Base-by-base conservation (phyloP, 1,284 basidiomycete species). In the Golubevia pallescens region DNA sequence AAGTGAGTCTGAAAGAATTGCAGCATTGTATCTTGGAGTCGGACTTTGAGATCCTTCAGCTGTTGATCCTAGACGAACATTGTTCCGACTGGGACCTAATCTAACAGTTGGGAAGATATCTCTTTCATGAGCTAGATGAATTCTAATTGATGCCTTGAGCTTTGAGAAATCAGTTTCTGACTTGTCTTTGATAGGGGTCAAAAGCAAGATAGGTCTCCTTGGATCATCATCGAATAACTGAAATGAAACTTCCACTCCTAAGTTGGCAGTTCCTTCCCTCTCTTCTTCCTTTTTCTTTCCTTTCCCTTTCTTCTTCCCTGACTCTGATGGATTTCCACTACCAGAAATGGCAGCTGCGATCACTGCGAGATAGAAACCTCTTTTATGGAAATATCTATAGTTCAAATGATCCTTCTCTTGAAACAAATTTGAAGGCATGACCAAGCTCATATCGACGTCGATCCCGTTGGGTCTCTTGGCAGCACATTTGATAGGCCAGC, bases 1-100 rank as follows among this genome's bases (percentile, higher is more conserved):
- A 1, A 91, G 89, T 2, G 89, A 87, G 62, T 92, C 88, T 23
- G 89, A 88, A 8, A 95, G 89, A 21, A 97, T 87, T 6, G 90
- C 88, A 10, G 90, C 89, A 81, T 96, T 94, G 88, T 96, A 97
- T 1, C 90, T 85, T 0, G 93, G 93, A 0, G 92, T 93, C 0
- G 91, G 87, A 57, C 21, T 65, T 52, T 62, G 63, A 6, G 32
- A 48, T 28, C 66, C 61, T 2, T 65, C 24, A 2, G 19, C 14
- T 24, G 42, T 34, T 23, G 67, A 66, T n/a, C 68, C 70, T 32
- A 75, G 66, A 2, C 86, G 80, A 3, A 86, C 73, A 52, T 92
- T 91, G 21, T 83, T 87, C 59, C 80, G 75, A 16, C 89, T 87
- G 0, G 95, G 95, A 0, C 92, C 91, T 1, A 97, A 89, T 20